phyloP scores from a whole-genome alignment of 495 filamentous ascomycete species.

The Elasticomyces elasticus region DNA sequence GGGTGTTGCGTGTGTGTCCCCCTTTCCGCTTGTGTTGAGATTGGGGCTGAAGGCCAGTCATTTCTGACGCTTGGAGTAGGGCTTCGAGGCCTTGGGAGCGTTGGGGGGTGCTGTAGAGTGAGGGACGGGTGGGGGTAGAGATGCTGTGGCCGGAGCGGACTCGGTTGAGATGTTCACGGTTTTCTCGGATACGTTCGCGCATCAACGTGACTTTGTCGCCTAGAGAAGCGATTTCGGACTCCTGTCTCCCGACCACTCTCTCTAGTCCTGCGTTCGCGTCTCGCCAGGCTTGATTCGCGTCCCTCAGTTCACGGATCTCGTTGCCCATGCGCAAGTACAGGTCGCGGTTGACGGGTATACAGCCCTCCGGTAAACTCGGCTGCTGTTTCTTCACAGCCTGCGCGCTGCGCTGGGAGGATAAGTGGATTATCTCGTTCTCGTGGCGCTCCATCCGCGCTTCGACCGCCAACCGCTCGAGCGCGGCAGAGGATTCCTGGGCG shows the following conservation, averaged over 20 bases:
- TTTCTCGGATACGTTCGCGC: slow-evolving; percentile 74
- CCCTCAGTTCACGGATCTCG: slow-evolving; percentile 17
- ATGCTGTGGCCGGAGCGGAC: too few relatives aligned
- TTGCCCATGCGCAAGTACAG: slow-evolving; percentile 16
- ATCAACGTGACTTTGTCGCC: slow-evolving; percentile 64
- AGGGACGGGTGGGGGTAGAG: slow-evolving; percentile 22
- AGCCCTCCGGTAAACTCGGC: slow-evolving; percentile 18
- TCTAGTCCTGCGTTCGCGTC: slow-evolving; percentile 44
- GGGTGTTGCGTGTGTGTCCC: slow-evolving; percentile 42
- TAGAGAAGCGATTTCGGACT: slow-evolving; percentile 56
- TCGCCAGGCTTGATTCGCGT: slow-evolving; percentile 4
- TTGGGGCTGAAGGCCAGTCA: slow-evolving; percentile 65
- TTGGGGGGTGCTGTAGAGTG: slow-evolving; percentile 23
- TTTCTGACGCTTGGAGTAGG: slow-evolving; percentile 61
- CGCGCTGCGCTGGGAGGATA: slow-evolving; percentile 40
- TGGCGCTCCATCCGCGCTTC: slow-evolving; percentile 87
- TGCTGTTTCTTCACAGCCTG: slow-evolving; percentile 29
- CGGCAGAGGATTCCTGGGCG: slow-evolving; percentile 74
- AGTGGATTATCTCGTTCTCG: slow-evolving; percentile 80
- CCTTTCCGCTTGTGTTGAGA: slow-evolving; percentile 38
- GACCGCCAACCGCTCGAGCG: slow-evolving; percentile 76
- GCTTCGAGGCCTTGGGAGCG: slow-evolving; percentile 48
- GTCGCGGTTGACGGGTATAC: slow-evolving; percentile 19
- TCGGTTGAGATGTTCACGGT: slow-evolving; percentile 69
- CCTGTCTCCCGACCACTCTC: slow-evolving; percentile 56